These are phyloP conservation scores for Rossbeevera mucosa DNA, from an alignment of 768 basidiomycete genomes.

Conservation along the genomic window DNA sequence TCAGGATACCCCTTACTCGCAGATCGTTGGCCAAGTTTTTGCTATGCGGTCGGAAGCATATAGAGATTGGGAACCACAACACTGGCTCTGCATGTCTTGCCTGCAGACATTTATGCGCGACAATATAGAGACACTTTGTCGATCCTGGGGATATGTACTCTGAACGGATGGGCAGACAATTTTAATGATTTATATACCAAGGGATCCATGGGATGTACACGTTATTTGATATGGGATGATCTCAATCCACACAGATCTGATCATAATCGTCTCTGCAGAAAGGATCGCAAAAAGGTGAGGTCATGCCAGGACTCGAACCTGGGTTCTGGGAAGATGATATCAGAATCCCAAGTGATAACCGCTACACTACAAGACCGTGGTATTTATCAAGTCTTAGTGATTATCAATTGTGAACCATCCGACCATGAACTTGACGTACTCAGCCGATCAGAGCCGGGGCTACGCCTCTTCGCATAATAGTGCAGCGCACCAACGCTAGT, in stretches of 20 bases:
- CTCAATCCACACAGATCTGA: too few relatives aligned
- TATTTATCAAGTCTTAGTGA: background rate
- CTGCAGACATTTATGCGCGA: constrained; percentile 4
- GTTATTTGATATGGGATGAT: background rate
- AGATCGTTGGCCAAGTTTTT: constrained; percentile 6
- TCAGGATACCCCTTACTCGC: constrained; percentile 2
- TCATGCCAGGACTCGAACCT: constrained; percentile 14
- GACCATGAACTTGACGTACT: constrained; percentile 35
- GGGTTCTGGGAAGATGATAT: constrained; percentile 9
- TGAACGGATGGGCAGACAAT: background rate
- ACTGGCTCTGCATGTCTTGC: constrained; percentile 16
- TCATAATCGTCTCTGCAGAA: too few relatives aligned
- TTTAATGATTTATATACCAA: too few relatives aligned
- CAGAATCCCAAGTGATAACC: constrained; percentile 16
- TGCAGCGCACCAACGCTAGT: background rate
- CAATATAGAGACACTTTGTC: constrained; percentile 8
- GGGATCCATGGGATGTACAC: background rate
- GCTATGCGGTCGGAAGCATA: constrained; percentile 4
- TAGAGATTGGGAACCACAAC: constrained; percentile 1
- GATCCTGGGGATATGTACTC: background rate
- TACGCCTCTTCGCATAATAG: constrained; percentile 7
- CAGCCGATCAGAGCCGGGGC: constrained; percentile 11
- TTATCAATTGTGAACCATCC: background rate
- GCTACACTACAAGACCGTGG: constrained; percentile 11
- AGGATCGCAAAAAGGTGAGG: constrained; percentile 1